These are phyloP conservation scores for Penicillium rolfsii DNA, from an alignment of 2,329 filamentous ascomycete genomes.

Conservation along the genomic window DNA sequence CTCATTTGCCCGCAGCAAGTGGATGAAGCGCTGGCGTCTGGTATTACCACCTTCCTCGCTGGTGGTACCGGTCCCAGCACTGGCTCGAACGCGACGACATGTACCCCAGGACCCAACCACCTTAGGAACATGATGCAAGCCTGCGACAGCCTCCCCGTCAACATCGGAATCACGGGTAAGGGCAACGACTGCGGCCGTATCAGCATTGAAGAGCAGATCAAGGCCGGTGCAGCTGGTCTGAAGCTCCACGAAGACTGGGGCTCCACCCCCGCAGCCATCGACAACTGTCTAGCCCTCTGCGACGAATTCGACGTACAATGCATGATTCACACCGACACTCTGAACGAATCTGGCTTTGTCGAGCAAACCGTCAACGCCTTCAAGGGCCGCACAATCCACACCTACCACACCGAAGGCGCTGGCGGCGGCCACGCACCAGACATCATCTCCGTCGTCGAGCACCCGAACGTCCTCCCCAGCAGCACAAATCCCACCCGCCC, in stretches of 20 bases:
- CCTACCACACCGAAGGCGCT: slow-evolving; percentile 95
- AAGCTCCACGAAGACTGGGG: slow-evolving; percentile 99
- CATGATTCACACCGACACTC: slow-evolving; percentile 91
- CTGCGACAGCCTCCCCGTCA: slow-evolving; percentile 77
- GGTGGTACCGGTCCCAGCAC: slow-evolving; percentile 93
- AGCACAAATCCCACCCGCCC: slow-evolving; percentile 92
- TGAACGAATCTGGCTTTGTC: slow-evolving; percentile 97
- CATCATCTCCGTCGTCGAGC: slow-evolving; percentile 91
- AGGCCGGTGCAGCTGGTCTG: slow-evolving; percentile 83
- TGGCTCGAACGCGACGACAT: slow-evolving; percentile 88
- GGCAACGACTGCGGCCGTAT: slow-evolving; percentile 77
- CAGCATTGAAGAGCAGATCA: slow-evolving; percentile 76
- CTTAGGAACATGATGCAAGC: slow-evolving; percentile 90
- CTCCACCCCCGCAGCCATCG: slow-evolving; percentile 85
- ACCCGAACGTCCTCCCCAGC: slow-evolving; percentile 82
- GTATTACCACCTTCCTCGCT: slow-evolving; percentile 87
- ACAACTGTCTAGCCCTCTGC: slow-evolving; percentile 80
- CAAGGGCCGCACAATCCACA: slow-evolving; percentile 86
- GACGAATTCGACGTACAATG: slow-evolving; percentile 92
- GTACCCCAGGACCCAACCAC: slow-evolving; percentile 82
- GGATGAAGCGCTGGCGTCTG: slow-evolving; percentile 78
- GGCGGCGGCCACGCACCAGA: slow-evolving; percentile 94
- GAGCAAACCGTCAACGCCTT: slow-evolving; percentile 87
- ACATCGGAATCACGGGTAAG: slow-evolving; percentile 89
- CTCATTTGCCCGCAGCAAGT: slow-evolving; percentile 95